phyloP scores from a whole-genome alignment of 2,329 filamentous ascomycete genomes.

The Colletotrichum lindemuthianum region DNA sequence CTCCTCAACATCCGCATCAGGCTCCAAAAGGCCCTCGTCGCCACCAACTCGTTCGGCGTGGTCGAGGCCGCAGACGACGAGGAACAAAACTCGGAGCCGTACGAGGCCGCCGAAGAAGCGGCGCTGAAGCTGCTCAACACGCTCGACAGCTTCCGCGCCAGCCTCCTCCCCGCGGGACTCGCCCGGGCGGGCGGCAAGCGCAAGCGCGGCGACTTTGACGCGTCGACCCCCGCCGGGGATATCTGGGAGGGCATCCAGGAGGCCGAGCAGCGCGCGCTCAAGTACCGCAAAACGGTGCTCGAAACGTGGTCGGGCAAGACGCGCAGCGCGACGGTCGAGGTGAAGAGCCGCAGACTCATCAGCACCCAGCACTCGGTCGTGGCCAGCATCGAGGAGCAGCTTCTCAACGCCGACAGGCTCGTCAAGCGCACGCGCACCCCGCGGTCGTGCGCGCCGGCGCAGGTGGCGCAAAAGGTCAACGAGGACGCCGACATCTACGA shows the following conservation, averaged over 20 bases:
- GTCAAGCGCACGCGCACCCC: slow-evolving; percentile 75
- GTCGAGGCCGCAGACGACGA: slow-evolving; percentile 52
- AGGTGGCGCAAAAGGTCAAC: slow-evolving; percentile 66
- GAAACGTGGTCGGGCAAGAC: slow-evolving; percentile 90
- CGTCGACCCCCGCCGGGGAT: slow-evolving; percentile 67
- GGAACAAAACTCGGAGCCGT: slow-evolving; percentile 61
- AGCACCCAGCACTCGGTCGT: slow-evolving; percentile 69
- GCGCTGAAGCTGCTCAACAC: slow-evolving; percentile 87
- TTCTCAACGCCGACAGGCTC: slow-evolving; percentile 73
- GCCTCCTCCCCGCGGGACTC: slow-evolving; percentile 58
- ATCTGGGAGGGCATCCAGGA: slow-evolving; percentile 79
- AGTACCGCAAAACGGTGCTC: slow-evolving; percentile 76
- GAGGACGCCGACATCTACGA: slow-evolving; percentile 80
- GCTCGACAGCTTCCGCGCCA: slow-evolving; percentile 74
- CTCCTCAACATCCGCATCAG: slow-evolving; percentile 92
- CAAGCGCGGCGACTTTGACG: slow-evolving; percentile 60
- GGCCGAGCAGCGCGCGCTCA: slow-evolving; percentile 68
- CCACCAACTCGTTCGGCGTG: slow-evolving; percentile 76
- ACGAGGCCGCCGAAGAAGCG: slow-evolving; percentile 82
- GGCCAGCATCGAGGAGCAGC: slow-evolving; percentile 74
- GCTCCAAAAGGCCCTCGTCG: slow-evolving; percentile 88
- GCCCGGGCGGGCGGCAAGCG: slow-evolving; percentile 66
- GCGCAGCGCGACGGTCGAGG: slow-evolving; percentile 66
- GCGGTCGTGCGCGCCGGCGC: slow-evolving; percentile 79
- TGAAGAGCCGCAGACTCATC: slow-evolving; percentile 66